Evolutionary conservation across 768 basidiomycete genomes (phyloP).

Genomic region (Agaricus subrufescens): DNA sequence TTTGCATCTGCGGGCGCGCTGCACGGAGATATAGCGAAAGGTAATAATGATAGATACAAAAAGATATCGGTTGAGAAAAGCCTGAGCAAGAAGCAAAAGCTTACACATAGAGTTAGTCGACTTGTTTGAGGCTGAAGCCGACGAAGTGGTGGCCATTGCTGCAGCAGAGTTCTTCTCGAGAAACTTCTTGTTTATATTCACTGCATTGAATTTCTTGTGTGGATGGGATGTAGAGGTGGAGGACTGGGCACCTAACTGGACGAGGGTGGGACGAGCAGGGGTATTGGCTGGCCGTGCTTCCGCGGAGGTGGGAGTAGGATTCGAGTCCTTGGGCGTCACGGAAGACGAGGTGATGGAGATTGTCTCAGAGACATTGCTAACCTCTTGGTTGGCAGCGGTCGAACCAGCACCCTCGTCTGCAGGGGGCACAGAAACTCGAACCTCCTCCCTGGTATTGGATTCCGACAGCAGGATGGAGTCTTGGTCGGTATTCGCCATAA

Average conservation of each 20-base stretch:
- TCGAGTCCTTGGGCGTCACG: conserved; percentile 12
- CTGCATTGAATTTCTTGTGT: conserved; percentile 82
- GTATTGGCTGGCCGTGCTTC: conserved; percentile 22
- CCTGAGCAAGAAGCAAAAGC: conserved; percentile 18
- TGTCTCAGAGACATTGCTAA: conserved; percentile 16
- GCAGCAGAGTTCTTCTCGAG: conserved; percentile 80
- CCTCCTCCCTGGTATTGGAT: conserved; percentile 33
- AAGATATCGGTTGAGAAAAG: not conserved
- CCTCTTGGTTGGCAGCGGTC: conserved; percentile 15
- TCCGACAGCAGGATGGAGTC: conserved; percentile 40
- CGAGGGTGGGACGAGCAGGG: conserved; percentile 38
- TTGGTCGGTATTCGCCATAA: conserved; percentile 69
- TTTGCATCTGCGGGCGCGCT: conserved; percentile 58
- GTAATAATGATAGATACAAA: conserved; percentile 8
- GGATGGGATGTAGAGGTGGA: conserved; percentile 39
- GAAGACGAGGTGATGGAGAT: conserved; percentile 11
- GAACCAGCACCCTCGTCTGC: conserved; percentile 20
- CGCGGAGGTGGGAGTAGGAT: conserved; percentile 11
- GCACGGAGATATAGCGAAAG: conserved; percentile 12
- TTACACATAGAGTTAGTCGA: conserved; percentile 48
- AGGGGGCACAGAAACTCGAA: conserved; percentile 17
- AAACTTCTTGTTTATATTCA: conserved; percentile 96
- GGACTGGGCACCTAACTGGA: conserved; percentile 36
- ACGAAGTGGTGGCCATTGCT: conserved; percentile 40
- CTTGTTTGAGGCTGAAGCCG: conserved; percentile 42